Percentiles rank a stretch among this genome's conserved stretches.
Conservation (phyloP, 1,284 basidiomycete genomes). For the Ustilago loliicola region DNA sequence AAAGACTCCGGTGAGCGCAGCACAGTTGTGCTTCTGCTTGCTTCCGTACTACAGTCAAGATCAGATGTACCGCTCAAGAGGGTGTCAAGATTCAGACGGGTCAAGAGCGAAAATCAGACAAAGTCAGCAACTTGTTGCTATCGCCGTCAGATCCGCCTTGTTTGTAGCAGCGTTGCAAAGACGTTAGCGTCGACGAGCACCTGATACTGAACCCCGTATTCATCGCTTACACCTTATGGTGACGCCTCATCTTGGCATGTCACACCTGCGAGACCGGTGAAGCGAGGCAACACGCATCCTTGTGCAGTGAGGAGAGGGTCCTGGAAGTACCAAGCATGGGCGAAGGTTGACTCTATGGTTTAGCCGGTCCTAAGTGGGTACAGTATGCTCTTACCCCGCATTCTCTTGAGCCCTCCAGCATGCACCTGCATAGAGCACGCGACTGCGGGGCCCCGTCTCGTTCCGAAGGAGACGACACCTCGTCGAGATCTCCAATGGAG, state of each 20-base stretch:
- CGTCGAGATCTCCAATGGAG: neutral
- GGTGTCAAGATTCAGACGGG: neutral
- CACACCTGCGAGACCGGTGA: no score
- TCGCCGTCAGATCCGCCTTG: neutral
- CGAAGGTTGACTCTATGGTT: neutral
- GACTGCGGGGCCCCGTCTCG: constrained; percentile 12
- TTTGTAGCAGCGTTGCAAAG: neutral
- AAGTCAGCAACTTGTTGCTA: neutral
- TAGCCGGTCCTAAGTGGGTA: neutral
- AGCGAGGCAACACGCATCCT: neutral
- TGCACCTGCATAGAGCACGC: constrained; percentile 2
- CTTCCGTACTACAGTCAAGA: neutral
- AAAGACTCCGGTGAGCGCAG: neutral
- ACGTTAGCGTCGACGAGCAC: neutral
- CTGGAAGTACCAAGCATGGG: neutral
- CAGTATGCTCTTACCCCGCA: constrained; percentile 8
- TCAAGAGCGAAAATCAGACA: neutral
- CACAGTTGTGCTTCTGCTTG: neutral
- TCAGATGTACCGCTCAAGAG: neutral
- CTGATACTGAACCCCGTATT: neutral
- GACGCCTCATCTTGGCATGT: neutral
- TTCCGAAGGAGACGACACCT: neutral
- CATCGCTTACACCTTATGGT: neutral
- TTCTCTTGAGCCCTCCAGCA: neutral
- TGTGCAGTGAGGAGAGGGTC: neutral